Conservation (phyloP, 2,329 filamentous ascomycete species). For the Paracamarosporium sp. region DNA sequence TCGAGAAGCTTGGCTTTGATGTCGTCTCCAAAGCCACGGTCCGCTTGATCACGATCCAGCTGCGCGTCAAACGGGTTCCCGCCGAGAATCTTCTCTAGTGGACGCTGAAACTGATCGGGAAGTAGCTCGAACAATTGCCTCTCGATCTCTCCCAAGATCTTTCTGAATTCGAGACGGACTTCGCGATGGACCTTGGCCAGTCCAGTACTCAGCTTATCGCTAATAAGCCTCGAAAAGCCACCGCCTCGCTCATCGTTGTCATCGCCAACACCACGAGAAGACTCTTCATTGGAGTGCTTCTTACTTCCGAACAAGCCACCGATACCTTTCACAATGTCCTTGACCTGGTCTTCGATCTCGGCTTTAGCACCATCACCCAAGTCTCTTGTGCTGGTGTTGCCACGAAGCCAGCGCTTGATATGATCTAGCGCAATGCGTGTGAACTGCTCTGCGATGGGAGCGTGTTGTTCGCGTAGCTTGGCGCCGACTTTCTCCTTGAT, state of each 20-base stretch:
- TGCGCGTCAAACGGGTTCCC: constrained; percentile 39
- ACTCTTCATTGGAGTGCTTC: constrained; percentile 22
- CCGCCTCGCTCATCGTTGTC: constrained; percentile 22
- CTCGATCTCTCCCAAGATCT: constrained; percentile 35
- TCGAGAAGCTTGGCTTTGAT: constrained; percentile 34
- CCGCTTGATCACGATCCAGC: constrained; percentile 32
- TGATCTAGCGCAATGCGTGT: constrained; percentile 37
- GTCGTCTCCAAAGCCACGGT: constrained; percentile 36
- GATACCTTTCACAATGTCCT: constrained; percentile 35
- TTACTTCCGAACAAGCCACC: constrained; percentile 33
- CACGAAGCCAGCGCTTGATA: constrained; percentile 40
- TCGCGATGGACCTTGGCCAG: constrained; percentile 38
- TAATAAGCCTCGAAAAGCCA: constrained; percentile 35
- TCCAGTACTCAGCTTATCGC: constrained; percentile 38
- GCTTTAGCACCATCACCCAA: constrained; percentile 37
- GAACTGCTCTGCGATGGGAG: constrained; percentile 36
- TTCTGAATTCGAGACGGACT: constrained; percentile 38
- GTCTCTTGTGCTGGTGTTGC: constrained; percentile 37
- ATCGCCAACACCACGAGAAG: constrained; percentile 24
- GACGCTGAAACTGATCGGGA: constrained; percentile 35
- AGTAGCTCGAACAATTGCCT: constrained; percentile 37
- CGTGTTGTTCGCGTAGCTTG: constrained; percentile 34
- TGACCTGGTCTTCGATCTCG: constrained; percentile 36
- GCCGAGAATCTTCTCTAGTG: constrained; percentile 36
- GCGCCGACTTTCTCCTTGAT: constrained; percentile 36